These are phyloP conservation scores for Talaromyces verruculosus DNA, from an alignment of 2,329 filamentous ascomycete species.

Conservation along the genomic window DNA sequence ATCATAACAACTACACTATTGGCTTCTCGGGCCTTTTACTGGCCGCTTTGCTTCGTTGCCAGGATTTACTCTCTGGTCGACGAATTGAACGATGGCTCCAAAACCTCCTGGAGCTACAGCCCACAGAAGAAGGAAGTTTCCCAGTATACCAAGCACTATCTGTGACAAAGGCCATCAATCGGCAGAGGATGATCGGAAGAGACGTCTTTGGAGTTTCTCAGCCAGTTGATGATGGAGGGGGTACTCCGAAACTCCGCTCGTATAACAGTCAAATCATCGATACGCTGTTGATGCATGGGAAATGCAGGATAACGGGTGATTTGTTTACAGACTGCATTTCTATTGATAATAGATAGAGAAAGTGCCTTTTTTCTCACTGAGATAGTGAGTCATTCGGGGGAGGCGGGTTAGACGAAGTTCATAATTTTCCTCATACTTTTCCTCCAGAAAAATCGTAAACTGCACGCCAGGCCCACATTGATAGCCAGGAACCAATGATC, in stretches of 20 bases:
- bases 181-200: constrained; percentile 20
- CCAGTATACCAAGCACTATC: not conserved
- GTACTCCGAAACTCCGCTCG: constrained; percentile 26
- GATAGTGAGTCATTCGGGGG: not conserved
- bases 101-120: not conserved
- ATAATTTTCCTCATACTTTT: not conserved
- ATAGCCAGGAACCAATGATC: not conserved
- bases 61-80: not conserved
- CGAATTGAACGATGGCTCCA: not conserved
- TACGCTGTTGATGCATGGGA: constrained; percentile 27
- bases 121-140: not conserved
- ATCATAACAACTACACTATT: not conserved
- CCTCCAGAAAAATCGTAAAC: not conserved
- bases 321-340: not conserved
- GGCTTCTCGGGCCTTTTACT: not conserved
- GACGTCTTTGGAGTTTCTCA: constrained; percentile 26
- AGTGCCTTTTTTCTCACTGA: not conserved
- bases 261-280: constrained; percentile 30
- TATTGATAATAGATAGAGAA: not conserved
- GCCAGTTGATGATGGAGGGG: constrained; percentile 27
- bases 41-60: not conserved
- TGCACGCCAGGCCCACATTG: not conserved
- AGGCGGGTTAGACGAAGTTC: not conserved
- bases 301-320: not conserved
- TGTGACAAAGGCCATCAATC: not conserved